These are phyloP conservation scores for Picochlorum sp. DNA, from an alignment of 139 green algal genomes.

Conservation along the genomic window DNA sequence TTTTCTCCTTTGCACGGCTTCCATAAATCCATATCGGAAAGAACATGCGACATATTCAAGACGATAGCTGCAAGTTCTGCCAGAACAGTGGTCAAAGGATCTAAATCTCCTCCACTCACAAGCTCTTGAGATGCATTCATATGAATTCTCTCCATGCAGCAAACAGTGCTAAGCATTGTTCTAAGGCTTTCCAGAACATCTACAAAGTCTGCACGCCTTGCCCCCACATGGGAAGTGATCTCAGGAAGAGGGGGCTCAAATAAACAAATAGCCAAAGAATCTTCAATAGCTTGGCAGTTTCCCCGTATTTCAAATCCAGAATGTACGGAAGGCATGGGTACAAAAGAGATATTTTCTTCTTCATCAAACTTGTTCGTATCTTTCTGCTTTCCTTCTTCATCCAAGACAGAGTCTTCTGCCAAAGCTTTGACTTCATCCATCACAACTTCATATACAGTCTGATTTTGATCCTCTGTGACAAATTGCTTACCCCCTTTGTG, in stretches of 20 bases:
- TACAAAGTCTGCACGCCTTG: background rate
- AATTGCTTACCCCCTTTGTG: too few species aligned
- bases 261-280: background rate
- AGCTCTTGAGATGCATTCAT: background rate
- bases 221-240: background rate
- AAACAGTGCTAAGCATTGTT: background rate
- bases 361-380: too few species aligned
- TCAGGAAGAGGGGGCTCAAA: constrained; percentile 3
- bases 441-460: too few species aligned
- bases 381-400: too few species aligned
- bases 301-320: background rate
- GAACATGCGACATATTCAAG: background rate
- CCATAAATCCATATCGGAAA: background rate
- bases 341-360: too few species aligned
- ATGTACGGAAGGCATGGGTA: background rate
- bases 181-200: background rate
- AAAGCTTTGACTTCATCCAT: too few species aligned
- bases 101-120: background rate
- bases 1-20: background rate
- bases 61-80: background rate
- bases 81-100: background rate
- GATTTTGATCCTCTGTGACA: too few species aligned
- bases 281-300: background rate
- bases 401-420: too few species aligned
- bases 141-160: background rate